These are phyloP conservation scores for Dichotomopilus funicola DNA, from an alignment of 2,329 filamentous ascomycete genomes.

Conservation along the genomic window DNA sequence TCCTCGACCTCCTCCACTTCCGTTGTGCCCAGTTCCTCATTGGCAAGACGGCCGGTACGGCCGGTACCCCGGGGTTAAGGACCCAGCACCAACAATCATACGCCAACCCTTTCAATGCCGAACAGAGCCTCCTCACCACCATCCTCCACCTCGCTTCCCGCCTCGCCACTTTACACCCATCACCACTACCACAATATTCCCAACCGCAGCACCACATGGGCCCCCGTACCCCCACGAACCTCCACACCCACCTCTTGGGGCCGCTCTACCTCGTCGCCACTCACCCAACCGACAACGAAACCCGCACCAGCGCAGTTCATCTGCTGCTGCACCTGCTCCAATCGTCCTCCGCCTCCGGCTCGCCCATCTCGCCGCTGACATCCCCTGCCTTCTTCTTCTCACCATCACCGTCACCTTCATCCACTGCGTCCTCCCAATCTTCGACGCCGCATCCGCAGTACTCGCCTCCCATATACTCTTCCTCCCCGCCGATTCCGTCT, in stretches of 20 bases:
- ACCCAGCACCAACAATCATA: too few relatives aligned
- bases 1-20: slow-evolving; percentile 21
- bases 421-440: too few relatives aligned
- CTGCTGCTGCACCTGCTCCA: slow-evolving; percentile 8
- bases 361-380: too few relatives aligned
- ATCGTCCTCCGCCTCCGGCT: too few relatives aligned
- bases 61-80: background rate
- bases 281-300: background rate
- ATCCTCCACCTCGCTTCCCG: slow-evolving; percentile 8
- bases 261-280: slow-evolving; percentile 18
- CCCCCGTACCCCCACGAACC: background rate
- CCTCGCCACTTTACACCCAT: background rate
- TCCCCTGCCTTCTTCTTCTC: too few relatives aligned
- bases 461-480: too few relatives aligned
- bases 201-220: background rate
- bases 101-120: background rate
- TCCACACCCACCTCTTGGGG: slow-evolving; percentile 9
- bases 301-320: slow-evolving; percentile 8
- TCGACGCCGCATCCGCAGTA: too few relatives aligned
- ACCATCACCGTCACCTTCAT: too few relatives aligned
- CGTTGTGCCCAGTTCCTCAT: slow-evolving; percentile 18
- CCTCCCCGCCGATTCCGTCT: too few relatives aligned
- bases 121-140: background rate
- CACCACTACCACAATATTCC: background rate
- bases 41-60: background rate